Percentiles rank a stretch among this genome's conserved stretches.
Evolutionary conservation across 2,329 filamentous ascomycete species (phyloP).

Genomic region (Penicillium sp.): DNA sequence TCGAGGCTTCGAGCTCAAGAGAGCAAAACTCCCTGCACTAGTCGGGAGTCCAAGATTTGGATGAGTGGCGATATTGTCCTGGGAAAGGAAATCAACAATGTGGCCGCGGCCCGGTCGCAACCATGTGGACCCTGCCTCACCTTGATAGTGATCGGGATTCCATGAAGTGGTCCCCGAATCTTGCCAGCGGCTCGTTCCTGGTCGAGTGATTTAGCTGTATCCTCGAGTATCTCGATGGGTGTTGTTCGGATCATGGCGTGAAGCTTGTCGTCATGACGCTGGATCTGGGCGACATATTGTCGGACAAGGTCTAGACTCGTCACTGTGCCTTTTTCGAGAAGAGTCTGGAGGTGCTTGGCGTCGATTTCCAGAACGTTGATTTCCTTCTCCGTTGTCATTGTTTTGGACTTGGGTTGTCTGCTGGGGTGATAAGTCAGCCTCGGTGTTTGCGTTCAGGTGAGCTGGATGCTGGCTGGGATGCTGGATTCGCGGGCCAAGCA

Average conservation of each 20-base stretch:
- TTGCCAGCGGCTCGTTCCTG: constrained; percentile 29
- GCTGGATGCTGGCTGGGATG: no score
- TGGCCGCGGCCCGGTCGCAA: not conserved
- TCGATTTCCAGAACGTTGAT: constrained; percentile 8
- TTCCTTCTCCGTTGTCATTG: not conserved
- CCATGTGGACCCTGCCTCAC: constrained; percentile 16
- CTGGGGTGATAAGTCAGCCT: no score
- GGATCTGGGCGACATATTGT: constrained; percentile 10
- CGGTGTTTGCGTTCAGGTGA: no score
- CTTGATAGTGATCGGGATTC: constrained; percentile 42
- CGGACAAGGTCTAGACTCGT: constrained; percentile 9
- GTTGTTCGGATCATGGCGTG: constrained; percentile 12
- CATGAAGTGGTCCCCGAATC: constrained; percentile 35
- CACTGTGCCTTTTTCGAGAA: constrained; percentile 1
- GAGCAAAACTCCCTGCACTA: constrained; percentile 15
- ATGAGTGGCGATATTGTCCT: constrained; percentile 37
- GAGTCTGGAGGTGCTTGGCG: constrained; percentile 2
- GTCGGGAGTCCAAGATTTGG: constrained; percentile 19
- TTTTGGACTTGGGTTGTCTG: no score
- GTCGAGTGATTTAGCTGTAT: constrained; percentile 27
- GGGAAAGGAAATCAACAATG: not conserved
- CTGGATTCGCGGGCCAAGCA: no score
- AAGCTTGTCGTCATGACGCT: constrained; percentile 4
- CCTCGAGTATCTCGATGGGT: constrained; percentile 9
- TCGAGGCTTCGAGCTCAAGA: constrained; percentile 15